Evolutionary conservation across 345 rosid genomes (phyloP), one percentile per base, ranked within the genome.

Genomic region (Garcia nutans): DNA sequence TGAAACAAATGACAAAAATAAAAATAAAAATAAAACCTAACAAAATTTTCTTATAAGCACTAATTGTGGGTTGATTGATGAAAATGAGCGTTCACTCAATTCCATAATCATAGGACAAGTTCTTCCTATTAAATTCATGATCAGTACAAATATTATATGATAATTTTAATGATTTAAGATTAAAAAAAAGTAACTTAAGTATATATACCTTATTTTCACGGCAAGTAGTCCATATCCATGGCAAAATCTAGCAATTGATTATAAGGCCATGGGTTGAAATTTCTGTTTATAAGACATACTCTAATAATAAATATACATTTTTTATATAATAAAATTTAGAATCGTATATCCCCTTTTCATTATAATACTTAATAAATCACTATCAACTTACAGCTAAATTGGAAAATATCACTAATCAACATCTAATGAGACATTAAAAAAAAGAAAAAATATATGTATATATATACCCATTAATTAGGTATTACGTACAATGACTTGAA

Each of bases 121-220:
- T 13, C 19, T 62, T 62, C 2, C 8, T 7, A 10, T n/a, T 8
- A 68, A 6, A 50, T 68, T 68, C 72, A 49, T 15, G 26, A 45
- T 44, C 26, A 47, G 47, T 74, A 31, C 62, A 74, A 33, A 62
- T 15, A 23, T 17, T 62, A 70, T 47, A 26, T 62, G 59, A 49
- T 50, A 63, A 62, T 62, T 20, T 33, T 20, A 45, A 11, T 61
- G 31, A 12, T 49, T 24, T 66, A 10, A 7, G 28, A 66, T n/a
- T 66, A 58, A 8, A 56, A 8, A 45, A 44, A 17, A 74, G 33
- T 7, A n/a, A 50, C 10, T 49, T n/a, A 20, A 24, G 22, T 33
- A 16, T 16, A 62, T 62, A 41, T 52, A 64, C 77, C 61, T 75
- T 54, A 8, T 75, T 19, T 65, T 23, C 58, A 66, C 66, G 72